Conservation (phyloP, 768 basidiomycete genomes). For the Trametes cingulata region DNA sequence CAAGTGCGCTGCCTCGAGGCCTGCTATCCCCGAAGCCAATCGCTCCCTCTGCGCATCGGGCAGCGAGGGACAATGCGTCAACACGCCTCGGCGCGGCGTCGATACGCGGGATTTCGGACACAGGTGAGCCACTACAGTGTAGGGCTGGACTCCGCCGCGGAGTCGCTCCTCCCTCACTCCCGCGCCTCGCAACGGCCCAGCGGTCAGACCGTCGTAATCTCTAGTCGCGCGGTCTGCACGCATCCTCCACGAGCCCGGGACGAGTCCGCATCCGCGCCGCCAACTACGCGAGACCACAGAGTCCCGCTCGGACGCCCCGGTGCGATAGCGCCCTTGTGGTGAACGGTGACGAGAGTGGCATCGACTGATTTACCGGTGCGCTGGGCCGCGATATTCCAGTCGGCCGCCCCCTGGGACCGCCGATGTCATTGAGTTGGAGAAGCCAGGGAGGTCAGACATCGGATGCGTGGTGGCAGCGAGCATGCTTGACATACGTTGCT, state of each 20-base stretch:
- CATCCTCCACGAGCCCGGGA: neutral
- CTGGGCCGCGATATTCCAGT: neutral
- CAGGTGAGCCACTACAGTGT: too few species aligned
- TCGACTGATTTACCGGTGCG: neutral
- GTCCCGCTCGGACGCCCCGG: too few species aligned
- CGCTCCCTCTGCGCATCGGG: neutral
- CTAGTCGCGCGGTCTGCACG: neutral
- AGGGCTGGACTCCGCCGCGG: neutral
- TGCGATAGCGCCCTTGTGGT: neutral
- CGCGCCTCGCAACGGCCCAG: neutral
- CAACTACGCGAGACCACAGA: too few species aligned
- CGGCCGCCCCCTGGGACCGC: neutral
- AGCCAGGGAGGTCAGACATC: neutral
- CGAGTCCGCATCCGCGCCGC: neutral
- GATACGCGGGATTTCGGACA: too few species aligned
- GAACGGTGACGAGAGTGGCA: neutral
- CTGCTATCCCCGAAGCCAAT: neutral
- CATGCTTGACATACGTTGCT: neutral
- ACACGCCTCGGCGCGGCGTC: too few species aligned
- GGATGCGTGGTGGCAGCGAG: too few species aligned
- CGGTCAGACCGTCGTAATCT: neutral
- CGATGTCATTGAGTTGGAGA: neutral
- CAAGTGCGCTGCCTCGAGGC: conserved; percentile 11
- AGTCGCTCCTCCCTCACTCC: neutral
- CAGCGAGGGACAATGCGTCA: too few species aligned